Evolutionary conservation across 176 grass and related monocot species (phyloP), one percentile per base, ranked within the genome.

Genomic region (Bolboschoenus planiculmis): DNA sequence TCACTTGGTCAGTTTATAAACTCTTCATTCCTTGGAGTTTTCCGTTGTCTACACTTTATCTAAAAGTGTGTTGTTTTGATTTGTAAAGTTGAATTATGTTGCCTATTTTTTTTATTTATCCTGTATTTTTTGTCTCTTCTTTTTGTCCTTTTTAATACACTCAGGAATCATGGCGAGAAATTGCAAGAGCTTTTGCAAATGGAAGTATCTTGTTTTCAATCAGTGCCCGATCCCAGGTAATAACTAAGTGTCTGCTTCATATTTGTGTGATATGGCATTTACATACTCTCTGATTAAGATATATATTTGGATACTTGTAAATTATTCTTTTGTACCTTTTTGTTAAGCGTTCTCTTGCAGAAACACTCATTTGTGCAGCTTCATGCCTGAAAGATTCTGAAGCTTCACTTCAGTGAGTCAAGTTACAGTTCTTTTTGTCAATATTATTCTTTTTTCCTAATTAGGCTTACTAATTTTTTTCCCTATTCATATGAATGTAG

Each of bases 131-230:
- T 43, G 63, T 47, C 5, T 36, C 31, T 67, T 78, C 16, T 51
- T 26, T 70, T 50, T 51, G 81, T 56, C 79, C 43, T 68, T 64
- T 83, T 0, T 24, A 4, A 27, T 81, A 64, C 26, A 81, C 16
- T 82, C 59, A 98, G 95, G 95, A 98, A 31, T 90, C 92, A 44
- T 98, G 95, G 95, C 72, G 82, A 72, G 95, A 98, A 86, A 92
- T 98, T 81, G 90, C 89, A 86, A 95, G 86, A 91, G 92, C 92
- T 83, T 98, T 98, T 91, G 90, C 92, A 88, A 98, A 87, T 74
- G 95, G 88, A 13, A 87, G 82, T 40, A 85, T 90, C 71, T 88
- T 98, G 81, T 89, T 98, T 86, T 95, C 92, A 86, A 84, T 98
- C 81, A 92, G 78, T 91, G 83, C 90, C 87, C 95, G 90, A 35